A percentile compares a stretch with the other conserved stretches of the same genome.
Conservation (phyloP, 2,329 filamentous ascomycete species). For the Graphilbum sp. region DNA sequence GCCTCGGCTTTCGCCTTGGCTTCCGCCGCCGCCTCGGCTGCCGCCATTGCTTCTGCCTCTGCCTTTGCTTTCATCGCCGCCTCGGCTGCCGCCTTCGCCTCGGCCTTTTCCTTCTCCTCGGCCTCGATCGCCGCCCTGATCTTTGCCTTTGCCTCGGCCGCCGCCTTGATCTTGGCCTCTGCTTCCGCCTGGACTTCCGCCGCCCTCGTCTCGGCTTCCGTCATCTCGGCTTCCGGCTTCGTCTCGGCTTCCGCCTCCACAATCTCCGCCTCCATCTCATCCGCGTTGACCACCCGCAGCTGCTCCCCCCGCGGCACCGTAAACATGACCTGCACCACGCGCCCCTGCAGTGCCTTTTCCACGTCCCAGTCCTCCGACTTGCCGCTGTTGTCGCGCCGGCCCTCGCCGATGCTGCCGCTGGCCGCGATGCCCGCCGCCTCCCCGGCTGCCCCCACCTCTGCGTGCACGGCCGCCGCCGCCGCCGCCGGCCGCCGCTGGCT, state of each 20-base stretch:
- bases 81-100: too few species aligned
- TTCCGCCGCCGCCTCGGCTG: too few species aligned
- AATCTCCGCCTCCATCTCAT: constrained; percentile 16
- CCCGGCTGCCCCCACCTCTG: not conserved
- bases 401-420: constrained; percentile 16
- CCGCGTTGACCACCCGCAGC: constrained; percentile 77
- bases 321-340: constrained; percentile 74
- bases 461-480: not conserved
- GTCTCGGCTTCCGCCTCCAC: constrained; percentile 1
- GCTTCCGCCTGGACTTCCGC: not conserved
- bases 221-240: not conserved
- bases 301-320: constrained; percentile 76
- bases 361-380: constrained; percentile 53
- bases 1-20: too few species aligned
- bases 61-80: too few species aligned
- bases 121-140: too few species aligned
- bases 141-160: too few species aligned
- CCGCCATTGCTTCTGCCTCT: too few species aligned
- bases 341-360: constrained; percentile 52
- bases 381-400: constrained; percentile 9
- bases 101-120: too few species aligned
- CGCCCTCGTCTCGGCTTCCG: not conserved
- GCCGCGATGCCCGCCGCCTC: constrained; percentile 19
- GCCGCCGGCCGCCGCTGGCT: not conserved
- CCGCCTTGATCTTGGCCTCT: too few species aligned